Evolutionary conservation across 1,139 yeast species (phyloP).

Genomic region (Pichia kudriavzevii): DNA sequence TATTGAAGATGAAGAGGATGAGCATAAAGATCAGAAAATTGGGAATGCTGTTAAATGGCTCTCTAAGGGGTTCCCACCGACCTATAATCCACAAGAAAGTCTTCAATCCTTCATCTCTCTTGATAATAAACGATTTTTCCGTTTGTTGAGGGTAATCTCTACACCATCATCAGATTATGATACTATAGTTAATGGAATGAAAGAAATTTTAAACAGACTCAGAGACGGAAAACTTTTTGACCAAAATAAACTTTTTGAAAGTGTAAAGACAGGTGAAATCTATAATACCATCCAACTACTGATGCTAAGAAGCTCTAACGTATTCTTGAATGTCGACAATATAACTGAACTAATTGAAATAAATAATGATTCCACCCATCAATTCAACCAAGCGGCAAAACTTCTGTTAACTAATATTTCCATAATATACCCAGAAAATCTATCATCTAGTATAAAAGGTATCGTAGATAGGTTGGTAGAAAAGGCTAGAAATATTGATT

Average conservation of each 20-base stretch:
- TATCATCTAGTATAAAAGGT: slow-evolving; percentile 51
- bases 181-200: slow-evolving; percentile 52
- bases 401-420: slow-evolving; percentile 57
- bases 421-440: slow-evolving; percentile 51
- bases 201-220: slow-evolving; percentile 51
- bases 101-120: slow-evolving; percentile 45
- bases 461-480: slow-evolving; percentile 32
- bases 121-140: slow-evolving; percentile 50
- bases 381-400: slow-evolving; percentile 36
- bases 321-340: slow-evolving; percentile 61
- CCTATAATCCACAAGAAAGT: slow-evolving; percentile 39
- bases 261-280: slow-evolving; percentile 43
- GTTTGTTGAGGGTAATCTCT: slow-evolving; percentile 47
- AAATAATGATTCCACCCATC: slow-evolving; percentile 33
- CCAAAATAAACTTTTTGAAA: slow-evolving; percentile 15
- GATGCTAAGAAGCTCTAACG: slow-evolving; percentile 53
- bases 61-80: slow-evolving; percentile 44
- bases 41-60: slow-evolving; percentile 63
- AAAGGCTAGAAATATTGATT: slow-evolving; percentile 10
- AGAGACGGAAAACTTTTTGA: slow-evolving; percentile 40
- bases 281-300: slow-evolving; percentile 46
- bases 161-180: slow-evolving; percentile 54
- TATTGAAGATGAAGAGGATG: slow-evolving; percentile 32
- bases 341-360: slow-evolving; percentile 45
- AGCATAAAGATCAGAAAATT: slow-evolving; percentile 33